A percentile compares a stretch with the other conserved stretches of the same genome.
Conservation (phyloP, 2,329 filamentous ascomycete genomes). For the Delphinella strobiligena region DNA sequence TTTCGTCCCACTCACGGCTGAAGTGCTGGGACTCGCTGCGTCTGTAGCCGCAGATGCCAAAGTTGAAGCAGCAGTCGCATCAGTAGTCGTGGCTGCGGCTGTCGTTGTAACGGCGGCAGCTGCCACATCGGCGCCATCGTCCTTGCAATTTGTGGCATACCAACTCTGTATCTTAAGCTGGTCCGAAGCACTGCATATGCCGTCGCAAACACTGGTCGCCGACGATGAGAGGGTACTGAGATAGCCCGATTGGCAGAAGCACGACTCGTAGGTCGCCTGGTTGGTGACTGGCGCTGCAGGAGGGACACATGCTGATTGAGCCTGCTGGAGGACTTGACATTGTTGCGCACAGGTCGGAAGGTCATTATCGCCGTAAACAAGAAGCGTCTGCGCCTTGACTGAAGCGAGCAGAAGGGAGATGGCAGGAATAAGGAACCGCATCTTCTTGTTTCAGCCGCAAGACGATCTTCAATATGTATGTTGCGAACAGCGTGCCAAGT, state of each 20-base stretch:
- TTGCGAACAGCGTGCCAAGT: no score
- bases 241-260: constrained; percentile 58
- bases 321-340: constrained; percentile 37
- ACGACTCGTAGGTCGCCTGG: constrained; percentile 47
- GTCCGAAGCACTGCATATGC: constrained; percentile 34
- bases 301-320: constrained; percentile 59
- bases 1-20: constrained; percentile 12
- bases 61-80: constrained; percentile 5
- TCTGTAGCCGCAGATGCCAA: constrained; percentile 7
- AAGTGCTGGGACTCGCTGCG: constrained; percentile 14
- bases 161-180: constrained; percentile 52
- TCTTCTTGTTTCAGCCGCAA: no score
- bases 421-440: constrained; percentile 1
- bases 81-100: constrained; percentile 9
- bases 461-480: no score
- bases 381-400: constrained; percentile 14
- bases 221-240: constrained; percentile 47
- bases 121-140: constrained; percentile 27
- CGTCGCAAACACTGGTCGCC: constrained; percentile 49
- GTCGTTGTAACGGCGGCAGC: no score
- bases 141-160: constrained; percentile 55
- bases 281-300: constrained; percentile 38
- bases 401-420: constrained; percentile 1
- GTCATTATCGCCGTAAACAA: constrained; percentile 19
- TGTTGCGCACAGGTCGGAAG: constrained; percentile 24